phyloP scores from a whole-genome alignment of 805 yeast species.

The Spathaspora passalidarum region DNA sequence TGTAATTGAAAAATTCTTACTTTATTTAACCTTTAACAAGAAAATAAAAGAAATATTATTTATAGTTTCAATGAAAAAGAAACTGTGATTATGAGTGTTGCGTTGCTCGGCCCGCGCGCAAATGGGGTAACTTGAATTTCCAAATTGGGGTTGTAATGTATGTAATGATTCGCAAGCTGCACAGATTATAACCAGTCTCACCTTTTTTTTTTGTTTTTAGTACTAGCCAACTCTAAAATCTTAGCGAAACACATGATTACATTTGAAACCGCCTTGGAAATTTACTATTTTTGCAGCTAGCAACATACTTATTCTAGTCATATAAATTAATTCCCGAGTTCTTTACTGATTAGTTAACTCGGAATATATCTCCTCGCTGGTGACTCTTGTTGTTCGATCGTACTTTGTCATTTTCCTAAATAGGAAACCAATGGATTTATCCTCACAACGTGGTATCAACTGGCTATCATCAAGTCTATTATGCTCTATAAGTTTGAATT shows the following conservation, averaged over 20 bases:
- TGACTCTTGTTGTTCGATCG: slow-evolving; percentile 20
- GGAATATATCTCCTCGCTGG: slow-evolving; percentile 8
- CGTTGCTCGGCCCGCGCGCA: not conserved
- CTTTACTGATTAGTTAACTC: not conserved
- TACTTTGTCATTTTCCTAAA: slow-evolving; percentile 46
- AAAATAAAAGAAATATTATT: no score
- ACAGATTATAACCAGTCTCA: not conserved
- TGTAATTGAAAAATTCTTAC: no score
- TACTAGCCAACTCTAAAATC: no score
- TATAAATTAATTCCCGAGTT: not conserved
- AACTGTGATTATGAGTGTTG: no score
- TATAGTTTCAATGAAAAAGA: no score
- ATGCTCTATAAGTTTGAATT: slow-evolving; percentile 19
- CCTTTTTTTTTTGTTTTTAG: not conserved
- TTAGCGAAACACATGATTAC: no score
- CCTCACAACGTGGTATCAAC: slow-evolving; percentile 17
- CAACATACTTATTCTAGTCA: not conserved
- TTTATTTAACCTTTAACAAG: no score
- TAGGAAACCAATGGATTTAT: slow-evolving; percentile 16
- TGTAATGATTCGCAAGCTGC: not conserved
- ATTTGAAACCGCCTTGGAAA: no score
- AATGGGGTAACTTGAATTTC: not conserved
- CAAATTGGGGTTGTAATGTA: not conserved
- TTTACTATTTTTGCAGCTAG: not conserved
- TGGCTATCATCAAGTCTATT: slow-evolving; percentile 6